Base-by-base conservation (phyloP, 257 asterid species). In the Scutellaria barbata region DNA sequence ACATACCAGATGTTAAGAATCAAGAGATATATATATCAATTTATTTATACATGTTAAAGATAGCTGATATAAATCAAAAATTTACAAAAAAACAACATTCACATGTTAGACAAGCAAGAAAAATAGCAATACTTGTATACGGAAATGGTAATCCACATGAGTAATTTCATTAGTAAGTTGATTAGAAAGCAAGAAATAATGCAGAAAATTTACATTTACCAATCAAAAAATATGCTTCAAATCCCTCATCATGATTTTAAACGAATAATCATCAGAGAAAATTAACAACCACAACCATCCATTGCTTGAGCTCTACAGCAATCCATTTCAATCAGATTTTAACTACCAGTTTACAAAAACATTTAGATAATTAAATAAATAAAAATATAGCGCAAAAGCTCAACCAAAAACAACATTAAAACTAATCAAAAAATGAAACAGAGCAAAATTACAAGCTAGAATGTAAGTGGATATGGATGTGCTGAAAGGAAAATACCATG, bases 401-500 rank as follows among this genome's bases (percentile, higher is more conserved):
- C 12, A 57, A 17, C 43, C 30, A 12, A 57, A 12, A 30, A 2
- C 5, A 18, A 10, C 13, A 55, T 18, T 13, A 45, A 35, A 9
- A 56, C 6, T 5, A 68, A 33, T 33, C 35, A 10, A n/a, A 5
- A 17, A 58, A 10, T 56, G 63, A 11, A 11, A 56, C 9, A 16
- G 35, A 51, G 12, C 45, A 61, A 35, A 30, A 39, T 3, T 8
- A 42, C 9, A 17, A 3, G 59, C 5, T 30, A 30, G 35, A 30
- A 30, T 30, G 35, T 30, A 30, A 30, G 35, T 30, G 35, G 35
- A 30, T 4, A 30, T 30, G 35, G 5, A 30, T 30, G 35, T 30
- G 35, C 5, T 30, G 35, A 30, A 54, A 63, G 53, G 61, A 30
- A 68, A 22, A 3, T 68, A 79, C 82, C 82, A 79, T 78, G 71